Evolutionary conservation across 768 basidiomycete species (phyloP).

Genomic region (Scleroderma citrinum): DNA sequence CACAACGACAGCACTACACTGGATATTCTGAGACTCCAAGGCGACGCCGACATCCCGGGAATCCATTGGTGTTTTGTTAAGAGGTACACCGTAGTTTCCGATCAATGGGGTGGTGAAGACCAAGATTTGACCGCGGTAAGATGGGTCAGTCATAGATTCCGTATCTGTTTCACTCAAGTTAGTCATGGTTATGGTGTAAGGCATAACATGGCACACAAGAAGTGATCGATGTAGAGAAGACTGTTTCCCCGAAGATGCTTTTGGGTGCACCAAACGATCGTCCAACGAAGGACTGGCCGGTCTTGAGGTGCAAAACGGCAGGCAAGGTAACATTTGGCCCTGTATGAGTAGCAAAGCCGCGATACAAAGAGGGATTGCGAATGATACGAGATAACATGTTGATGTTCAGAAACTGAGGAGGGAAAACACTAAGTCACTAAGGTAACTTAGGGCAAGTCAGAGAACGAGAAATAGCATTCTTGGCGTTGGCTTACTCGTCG

Average conservation of each 20-base stretch:
- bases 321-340: conserved; percentile 47
- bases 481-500: conserved; percentile 62
- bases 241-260: conserved; percentile 93
- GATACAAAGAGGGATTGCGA: conserved; percentile 43
- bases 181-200: conserved; percentile 4
- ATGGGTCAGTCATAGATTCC: conserved; percentile 99
- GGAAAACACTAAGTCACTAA: conserved; percentile 87
- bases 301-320: conserved; percentile 86
- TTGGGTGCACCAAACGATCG: conserved; percentile 83
- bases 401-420: conserved; percentile 41
- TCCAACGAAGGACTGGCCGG: conserved; percentile 89
- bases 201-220: conserved; percentile 59
- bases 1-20: conserved; percentile 90
- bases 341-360: conserved; percentile 66
- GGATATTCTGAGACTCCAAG: conserved; percentile 84
- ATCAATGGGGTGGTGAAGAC: conserved; percentile 99
- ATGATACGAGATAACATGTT: conserved; percentile 55
- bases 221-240: conserved; percentile 98
- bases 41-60: conserved; percentile 77
- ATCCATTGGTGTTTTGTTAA: conserved; percentile 67
- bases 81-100: conserved; percentile 96
- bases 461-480: background rate
- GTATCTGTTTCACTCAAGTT: conserved; percentile 58
- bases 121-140: conserved; percentile 95
- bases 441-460: conserved; percentile 51